Evolutionary conservation across 169 alveolate species (phyloP).

Genomic region (Plasmodium gaboni): DNA sequence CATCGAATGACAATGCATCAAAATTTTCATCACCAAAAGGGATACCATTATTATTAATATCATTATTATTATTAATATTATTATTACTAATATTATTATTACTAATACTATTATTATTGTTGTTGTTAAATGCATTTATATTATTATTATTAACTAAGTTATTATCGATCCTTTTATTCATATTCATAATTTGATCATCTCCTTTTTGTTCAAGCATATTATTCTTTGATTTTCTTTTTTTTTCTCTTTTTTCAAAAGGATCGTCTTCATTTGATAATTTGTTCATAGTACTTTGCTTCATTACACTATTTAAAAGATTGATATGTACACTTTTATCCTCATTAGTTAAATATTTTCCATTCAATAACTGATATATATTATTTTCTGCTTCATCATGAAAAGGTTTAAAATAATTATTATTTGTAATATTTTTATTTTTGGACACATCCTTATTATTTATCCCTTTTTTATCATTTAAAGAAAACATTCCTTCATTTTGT

Average conservation of each 20-base stretch:
- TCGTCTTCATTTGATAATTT: conserved; percentile 1
- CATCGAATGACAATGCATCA: conserved; percentile 6
- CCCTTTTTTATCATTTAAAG: not conserved
- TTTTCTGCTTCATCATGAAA: conserved; percentile 4
- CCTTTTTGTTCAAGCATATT: not conserved
- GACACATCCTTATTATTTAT: not conserved
- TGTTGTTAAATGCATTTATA: not conserved
- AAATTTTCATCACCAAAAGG: conserved; percentile 2
- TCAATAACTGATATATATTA: conserved; percentile 22
- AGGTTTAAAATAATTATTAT: conserved; percentile 6
- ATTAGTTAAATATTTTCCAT: conserved; percentile 13
- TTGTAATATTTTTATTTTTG: not conserved
- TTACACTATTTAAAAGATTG: conserved; percentile 22
- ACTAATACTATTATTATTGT: not conserved
- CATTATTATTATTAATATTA: not conserved
- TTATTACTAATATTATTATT: not conserved
- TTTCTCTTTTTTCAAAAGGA: not conserved
- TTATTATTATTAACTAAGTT: conserved; percentile 8
- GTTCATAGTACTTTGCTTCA: conserved; percentile 7
- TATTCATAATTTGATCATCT: not conserved
- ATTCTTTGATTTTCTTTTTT: not conserved
- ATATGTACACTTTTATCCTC: conserved; percentile 46
- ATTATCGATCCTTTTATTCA: not conserved
- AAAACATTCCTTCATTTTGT: not conserved
- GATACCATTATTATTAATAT: not conserved